A percentile compares a stretch with the other conserved stretches of the same genome.
Evolutionary conservation across 2,329 filamentous ascomycete genomes (phyloP).

Genomic region (Phoma sp.): DNA sequence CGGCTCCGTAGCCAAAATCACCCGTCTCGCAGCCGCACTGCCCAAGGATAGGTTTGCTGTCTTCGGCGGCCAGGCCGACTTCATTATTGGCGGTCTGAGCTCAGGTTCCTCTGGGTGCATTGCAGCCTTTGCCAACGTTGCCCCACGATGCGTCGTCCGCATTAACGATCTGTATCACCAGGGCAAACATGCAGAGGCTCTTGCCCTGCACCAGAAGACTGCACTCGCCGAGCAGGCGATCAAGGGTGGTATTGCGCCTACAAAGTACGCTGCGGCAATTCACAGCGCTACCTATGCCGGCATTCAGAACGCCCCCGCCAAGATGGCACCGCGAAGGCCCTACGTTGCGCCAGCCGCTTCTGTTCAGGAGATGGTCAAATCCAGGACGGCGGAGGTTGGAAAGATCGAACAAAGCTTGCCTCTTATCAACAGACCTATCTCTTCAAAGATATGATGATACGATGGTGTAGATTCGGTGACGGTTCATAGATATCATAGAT

Average conservation of each 20-base stretch:
- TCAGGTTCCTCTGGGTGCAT: conserved; percentile 63
- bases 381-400: conserved; percentile 28
- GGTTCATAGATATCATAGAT: conserved; percentile 3
- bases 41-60: conserved; percentile 66
- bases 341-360: conserved; percentile 23
- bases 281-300: conserved; percentile 66
- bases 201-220: conserved; percentile 66
- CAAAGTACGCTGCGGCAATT: conserved; percentile 70
- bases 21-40: conserved; percentile 64
- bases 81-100: conserved; percentile 63
- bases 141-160: conserved; percentile 60
- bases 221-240: conserved; percentile 69
- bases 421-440: conserved; percentile 11
- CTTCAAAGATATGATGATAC: conserved; percentile 11
- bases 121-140: conserved; percentile 63
- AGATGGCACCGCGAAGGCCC: conserved; percentile 25
- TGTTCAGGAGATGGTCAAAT: conserved; percentile 21
- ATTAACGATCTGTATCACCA: conserved; percentile 66
- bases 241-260: conserved; percentile 69
- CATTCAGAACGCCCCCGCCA: conserved; percentile 38
- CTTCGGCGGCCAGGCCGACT: conserved; percentile 76
- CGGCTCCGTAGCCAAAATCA: conserved; percentile 73
- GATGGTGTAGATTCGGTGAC: background rate
- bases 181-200: conserved; percentile 63
- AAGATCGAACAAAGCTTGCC: conserved; percentile 27